A percentile compares a stretch with the other conserved stretches of the same genome.
phyloP scores from a whole-genome alignment of 1,284 basidiomycete genomes.

The Puccinia hordei region DNA sequence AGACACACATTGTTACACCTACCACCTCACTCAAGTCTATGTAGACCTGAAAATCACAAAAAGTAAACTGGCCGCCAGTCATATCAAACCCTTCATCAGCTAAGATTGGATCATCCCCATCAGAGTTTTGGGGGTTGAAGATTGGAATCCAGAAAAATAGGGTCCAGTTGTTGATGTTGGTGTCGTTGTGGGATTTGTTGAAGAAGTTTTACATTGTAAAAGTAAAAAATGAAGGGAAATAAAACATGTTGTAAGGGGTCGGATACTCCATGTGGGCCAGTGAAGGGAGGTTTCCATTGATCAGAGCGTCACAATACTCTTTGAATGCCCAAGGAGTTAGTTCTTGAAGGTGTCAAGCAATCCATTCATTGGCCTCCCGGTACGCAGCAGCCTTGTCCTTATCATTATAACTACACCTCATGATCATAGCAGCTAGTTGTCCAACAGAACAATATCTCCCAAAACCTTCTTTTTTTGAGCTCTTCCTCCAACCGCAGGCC shows the following conservation, averaged over 20 bases:
- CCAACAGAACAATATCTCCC: neutral
- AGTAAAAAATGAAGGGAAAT: neutral
- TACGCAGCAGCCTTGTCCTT: neutral
- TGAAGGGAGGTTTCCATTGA: neutral
- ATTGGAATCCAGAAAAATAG: slow-evolving; percentile 6
- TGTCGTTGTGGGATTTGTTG: neutral
- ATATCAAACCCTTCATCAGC: neutral
- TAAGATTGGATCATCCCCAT: slow-evolving; percentile 5
- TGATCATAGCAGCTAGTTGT: neutral
- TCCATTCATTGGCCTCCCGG: neutral
- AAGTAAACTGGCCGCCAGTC: slow-evolving; percentile 9
- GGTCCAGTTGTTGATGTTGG: slow-evolving; percentile 4
- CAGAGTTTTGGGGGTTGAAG: slow-evolving; percentile 6
- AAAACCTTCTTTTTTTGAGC: neutral
- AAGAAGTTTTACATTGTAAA: slow-evolving; percentile 10
- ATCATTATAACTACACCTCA: neutral
- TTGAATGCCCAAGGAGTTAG: neutral
- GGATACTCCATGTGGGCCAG: slow-evolving; percentile 8
- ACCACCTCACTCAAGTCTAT: slow-evolving; percentile 1
- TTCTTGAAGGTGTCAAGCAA: neutral
- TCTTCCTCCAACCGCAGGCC: slow-evolving; percentile 1
- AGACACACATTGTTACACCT: slow-evolving; percentile 14
- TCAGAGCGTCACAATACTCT: neutral
- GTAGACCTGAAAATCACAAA: slow-evolving; percentile 23
- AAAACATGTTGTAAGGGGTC: neutral